phyloP scores from a whole-genome alignment of 176 grass and related monocot genomes.

The Rhipidocladum racemiflorum region DNA sequence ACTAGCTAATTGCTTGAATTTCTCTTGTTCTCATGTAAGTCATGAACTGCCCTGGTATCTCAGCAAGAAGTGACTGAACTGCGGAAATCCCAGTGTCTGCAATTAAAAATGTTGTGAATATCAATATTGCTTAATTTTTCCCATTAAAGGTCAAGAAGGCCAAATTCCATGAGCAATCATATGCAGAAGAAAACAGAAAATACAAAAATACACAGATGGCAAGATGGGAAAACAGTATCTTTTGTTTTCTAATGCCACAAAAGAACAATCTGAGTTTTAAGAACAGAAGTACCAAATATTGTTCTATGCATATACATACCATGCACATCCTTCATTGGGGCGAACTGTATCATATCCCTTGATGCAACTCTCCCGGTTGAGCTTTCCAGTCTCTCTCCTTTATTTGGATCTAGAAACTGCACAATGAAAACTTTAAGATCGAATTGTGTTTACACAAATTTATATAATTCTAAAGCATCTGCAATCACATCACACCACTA shows the following conservation, averaged over 20 bases:
- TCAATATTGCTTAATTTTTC: conserved; percentile 21
- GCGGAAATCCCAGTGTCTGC: conserved; percentile 66
- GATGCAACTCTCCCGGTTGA: conserved; percentile 78
- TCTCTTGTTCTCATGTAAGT: conserved; percentile 95
- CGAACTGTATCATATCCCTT: conserved; percentile 93
- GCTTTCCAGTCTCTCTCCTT: conserved; percentile 86
- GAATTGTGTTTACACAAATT: conserved; percentile 8
- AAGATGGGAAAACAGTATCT: conserved; percentile 4
- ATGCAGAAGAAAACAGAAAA: background rate
- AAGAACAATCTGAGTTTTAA: background rate
- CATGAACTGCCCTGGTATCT: conserved; percentile 92
- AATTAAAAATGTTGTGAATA: conserved; percentile 21
- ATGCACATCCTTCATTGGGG: conserved; percentile 72
- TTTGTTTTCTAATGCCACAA: background rate
- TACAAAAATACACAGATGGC: background rate
- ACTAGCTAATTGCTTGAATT: conserved; percentile 53
- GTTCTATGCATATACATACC: conserved; percentile 45
- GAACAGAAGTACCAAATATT: background rate
- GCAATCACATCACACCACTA: background rate
- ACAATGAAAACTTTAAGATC: conserved; percentile 19
- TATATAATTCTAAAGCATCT: conserved; percentile 24
- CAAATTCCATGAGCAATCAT: conserved; percentile 1
- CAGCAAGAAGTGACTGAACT: conserved; percentile 89
- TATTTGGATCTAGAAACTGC: conserved; percentile 95
- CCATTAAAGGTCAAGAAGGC: background rate